A percentile compares a stretch with the other conserved stretches of the same genome.
These are phyloP conservation scores for Tricharina praecox DNA, from an alignment of 495 filamentous ascomycete species.

Conservation along the genomic window DNA sequence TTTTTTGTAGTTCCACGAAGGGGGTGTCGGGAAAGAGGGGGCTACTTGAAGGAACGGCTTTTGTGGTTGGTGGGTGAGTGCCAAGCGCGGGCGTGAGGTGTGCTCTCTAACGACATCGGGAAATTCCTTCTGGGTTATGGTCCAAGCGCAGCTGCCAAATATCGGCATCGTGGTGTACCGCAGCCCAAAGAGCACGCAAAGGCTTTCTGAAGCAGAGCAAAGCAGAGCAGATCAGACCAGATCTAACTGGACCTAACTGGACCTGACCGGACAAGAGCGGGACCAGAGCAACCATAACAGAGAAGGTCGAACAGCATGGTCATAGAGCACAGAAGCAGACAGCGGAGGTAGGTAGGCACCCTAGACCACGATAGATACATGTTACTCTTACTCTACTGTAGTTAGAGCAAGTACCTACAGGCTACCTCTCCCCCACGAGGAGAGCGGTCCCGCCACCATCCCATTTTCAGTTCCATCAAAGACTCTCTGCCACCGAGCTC, in stretches of 20 bases:
- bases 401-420: too few species aligned
- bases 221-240: neutral
- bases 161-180: neutral
- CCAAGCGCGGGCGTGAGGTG: neutral
- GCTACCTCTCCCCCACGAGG: too few species aligned
- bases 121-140: neutral
- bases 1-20: slow-evolving; percentile 24
- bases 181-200: neutral
- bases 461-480: neutral
- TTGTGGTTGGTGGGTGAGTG: neutral
- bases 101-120: slow-evolving; percentile 18
- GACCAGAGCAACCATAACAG: too few species aligned
- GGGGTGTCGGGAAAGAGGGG: slow-evolving; percentile 32
- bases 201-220: neutral
- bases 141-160: neutral
- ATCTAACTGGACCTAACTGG: neutral
- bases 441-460: neutral
- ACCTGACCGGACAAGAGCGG: neutral
- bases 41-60: slow-evolving; percentile 34
- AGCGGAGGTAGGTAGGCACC: too few species aligned
- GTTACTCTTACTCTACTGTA: too few species aligned
- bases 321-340: too few species aligned
- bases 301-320: too few species aligned
- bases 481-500: neutral
- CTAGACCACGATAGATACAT: too few species aligned